Evolutionary conservation across 2,329 filamentous ascomycete genomes (phyloP).

Genomic region (Epicoccum nigrum): DNA sequence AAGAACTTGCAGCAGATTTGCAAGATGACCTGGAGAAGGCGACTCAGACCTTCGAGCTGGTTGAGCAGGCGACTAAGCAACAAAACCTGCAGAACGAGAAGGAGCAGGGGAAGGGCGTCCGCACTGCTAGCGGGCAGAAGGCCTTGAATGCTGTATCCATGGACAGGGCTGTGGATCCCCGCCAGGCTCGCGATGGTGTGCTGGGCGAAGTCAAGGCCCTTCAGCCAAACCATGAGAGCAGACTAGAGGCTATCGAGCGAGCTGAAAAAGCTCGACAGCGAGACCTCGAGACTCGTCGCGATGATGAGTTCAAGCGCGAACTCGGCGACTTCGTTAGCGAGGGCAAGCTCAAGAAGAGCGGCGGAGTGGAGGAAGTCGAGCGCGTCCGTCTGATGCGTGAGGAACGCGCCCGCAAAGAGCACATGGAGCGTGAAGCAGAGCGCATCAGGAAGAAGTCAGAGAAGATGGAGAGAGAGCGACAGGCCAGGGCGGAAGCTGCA

Average conservation of each 20-base stretch:
- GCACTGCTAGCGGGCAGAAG: constrained; percentile 57
- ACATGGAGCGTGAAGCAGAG: constrained; percentile 61
- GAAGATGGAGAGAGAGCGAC: constrained; percentile 46
- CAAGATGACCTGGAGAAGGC: constrained; percentile 96
- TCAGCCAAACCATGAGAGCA: constrained; percentile 90
- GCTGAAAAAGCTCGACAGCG: constrained; percentile 90
- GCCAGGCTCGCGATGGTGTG: constrained; percentile 85
- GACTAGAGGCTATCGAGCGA: constrained; percentile 95
- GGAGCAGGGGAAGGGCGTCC: constrained; percentile 53
- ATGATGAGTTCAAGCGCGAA: constrained; percentile 83
- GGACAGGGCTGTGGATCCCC: constrained; percentile 68
- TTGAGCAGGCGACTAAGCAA: constrained; percentile 98
- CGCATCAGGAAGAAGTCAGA: constrained; percentile 54
- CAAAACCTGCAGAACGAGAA: constrained; percentile 79
- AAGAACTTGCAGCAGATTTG: constrained; percentile 90
- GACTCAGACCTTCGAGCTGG: constrained; percentile 87
- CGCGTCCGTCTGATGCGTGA: constrained; percentile 83
- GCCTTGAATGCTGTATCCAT: constrained; percentile 43
- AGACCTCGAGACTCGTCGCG: constrained; percentile 77
- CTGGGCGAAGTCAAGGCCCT: constrained; percentile 91
- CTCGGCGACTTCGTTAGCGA: constrained; percentile 84
- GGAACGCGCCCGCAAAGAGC: constrained; percentile 81
- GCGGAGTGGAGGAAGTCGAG: constrained; percentile 93
- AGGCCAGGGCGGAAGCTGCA: constrained; percentile 37
- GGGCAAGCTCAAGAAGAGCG: constrained; percentile 92